A percentile compares a stretch with the other conserved stretches of the same genome.
Conservation (phyloP, 352 stramenopile species). For the Globisporangium irregulare region DNA sequence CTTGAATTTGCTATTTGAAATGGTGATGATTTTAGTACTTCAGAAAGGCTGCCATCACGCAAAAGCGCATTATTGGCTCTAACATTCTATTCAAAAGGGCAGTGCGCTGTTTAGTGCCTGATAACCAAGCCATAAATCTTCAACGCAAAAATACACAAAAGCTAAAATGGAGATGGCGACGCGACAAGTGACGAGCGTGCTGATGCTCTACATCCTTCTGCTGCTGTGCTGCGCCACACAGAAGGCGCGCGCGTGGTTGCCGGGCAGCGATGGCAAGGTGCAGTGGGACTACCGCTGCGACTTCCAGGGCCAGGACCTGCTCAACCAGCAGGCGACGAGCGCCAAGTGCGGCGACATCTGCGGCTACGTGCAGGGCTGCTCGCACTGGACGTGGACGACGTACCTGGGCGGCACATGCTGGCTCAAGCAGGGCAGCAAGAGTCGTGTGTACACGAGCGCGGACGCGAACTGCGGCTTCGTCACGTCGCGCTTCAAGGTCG, state of each 20-base stretch:
- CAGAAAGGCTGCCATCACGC: not conserved
- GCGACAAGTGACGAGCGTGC: not conserved
- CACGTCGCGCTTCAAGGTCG: conserved; percentile 10
- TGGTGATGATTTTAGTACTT: not conserved
- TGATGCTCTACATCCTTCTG: not conserved
- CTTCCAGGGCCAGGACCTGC: conserved; percentile 25
- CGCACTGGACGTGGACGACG: conserved; percentile 40
- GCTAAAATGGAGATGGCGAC: not conserved
- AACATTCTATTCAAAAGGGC: not conserved
- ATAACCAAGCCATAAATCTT: not conserved
- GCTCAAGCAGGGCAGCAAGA: conserved; percentile 23
- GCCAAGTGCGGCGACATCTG: conserved; percentile 34
- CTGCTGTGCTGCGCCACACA: not conserved
- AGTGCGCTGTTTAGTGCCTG: not conserved
- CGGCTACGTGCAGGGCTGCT: conserved; percentile 22
- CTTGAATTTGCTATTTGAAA: not conserved
- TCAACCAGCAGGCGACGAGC: conserved; percentile 20
- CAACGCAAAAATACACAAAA: not conserved
- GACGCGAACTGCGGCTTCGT: conserved; percentile 16
- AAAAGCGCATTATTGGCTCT: not conserved
- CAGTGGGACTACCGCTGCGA: conserved; percentile 33
- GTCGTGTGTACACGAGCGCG: conserved; percentile 6
- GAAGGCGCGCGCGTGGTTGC: conserved; percentile 17
- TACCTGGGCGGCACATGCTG: conserved; percentile 27
- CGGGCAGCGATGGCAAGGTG: conserved; percentile 22